phyloP scores from a whole-genome alignment of 2,329 filamentous ascomycete species.

The Xylariaceae sp. region DNA sequence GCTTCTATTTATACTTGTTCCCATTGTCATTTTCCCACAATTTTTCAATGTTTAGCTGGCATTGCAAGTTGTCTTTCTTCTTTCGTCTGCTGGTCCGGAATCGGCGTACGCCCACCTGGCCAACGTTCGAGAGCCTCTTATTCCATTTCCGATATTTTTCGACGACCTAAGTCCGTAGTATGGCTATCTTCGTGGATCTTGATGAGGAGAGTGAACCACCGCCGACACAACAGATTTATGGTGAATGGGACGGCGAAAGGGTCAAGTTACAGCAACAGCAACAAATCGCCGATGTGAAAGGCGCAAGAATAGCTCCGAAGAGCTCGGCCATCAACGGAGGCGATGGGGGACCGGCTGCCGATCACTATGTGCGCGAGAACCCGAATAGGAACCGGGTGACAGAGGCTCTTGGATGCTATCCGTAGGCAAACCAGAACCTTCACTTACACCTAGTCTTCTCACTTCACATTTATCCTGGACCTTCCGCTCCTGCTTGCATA shows the following conservation, averaged over 20 bases:
- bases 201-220: constrained; percentile 25
- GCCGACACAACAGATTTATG: constrained; percentile 8
- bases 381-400: constrained; percentile 66
- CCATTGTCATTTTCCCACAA: too few relatives aligned
- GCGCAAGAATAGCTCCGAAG: constrained; percentile 1
- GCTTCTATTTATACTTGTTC: constrained; percentile 19
- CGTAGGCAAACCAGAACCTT: constrained; percentile 58
- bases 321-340: background rate
- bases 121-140: too few relatives aligned
- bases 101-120: too few relatives aligned
- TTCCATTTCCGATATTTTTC: too few relatives aligned
- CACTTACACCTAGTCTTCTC: constrained; percentile 23
- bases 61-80: background rate
- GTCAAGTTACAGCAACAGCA: constrained; percentile 24
- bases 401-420: constrained; percentile 70
- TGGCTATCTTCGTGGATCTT: constrained; percentile 29
- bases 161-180: too few relatives aligned
- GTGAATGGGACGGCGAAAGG: constrained; percentile 24
- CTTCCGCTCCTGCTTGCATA: too few relatives aligned
- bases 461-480: background rate
- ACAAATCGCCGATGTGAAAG: constrained; percentile 19
- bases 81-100: too few relatives aligned
- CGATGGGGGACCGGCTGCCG: background rate
- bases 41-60: too few relatives aligned
- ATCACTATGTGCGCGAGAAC: constrained; percentile 43